Evolutionary conservation across 2,329 filamentous ascomycete genomes (phyloP).

Genomic region (Elsinoe fawcettii): DNA sequence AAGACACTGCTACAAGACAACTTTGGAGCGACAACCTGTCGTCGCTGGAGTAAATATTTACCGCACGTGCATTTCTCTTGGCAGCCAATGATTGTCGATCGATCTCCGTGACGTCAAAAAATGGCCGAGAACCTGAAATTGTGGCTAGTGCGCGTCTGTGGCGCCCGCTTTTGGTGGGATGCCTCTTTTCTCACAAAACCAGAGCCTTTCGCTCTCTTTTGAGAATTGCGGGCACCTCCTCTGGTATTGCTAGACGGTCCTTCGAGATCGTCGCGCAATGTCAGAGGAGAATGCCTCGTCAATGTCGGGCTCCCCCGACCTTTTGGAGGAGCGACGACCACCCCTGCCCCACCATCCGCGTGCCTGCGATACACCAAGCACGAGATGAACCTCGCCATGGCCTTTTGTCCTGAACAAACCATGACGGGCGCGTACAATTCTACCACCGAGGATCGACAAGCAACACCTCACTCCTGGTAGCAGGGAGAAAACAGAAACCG

Average conservation of each 20-base stretch:
- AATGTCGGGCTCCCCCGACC: constrained; percentile 2
- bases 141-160: constrained; percentile 1
- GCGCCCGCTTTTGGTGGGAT: background rate
- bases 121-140: background rate
- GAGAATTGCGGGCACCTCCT: background rate
- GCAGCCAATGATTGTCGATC: constrained; percentile 4
- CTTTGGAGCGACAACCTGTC: background rate
- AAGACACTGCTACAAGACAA: background rate
- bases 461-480: background rate
- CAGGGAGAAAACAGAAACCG: constrained; percentile 11
- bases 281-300: constrained; percentile 2
- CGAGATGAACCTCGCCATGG: background rate
- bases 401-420: constrained; percentile 8
- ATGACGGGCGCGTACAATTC: constrained; percentile 1
- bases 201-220: background rate
- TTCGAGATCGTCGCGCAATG: background rate
- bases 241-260: background rate
- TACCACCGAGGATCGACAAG: background rate
- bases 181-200: background rate
- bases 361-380: background rate
- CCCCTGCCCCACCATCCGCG: constrained; percentile 3
- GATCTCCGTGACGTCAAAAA: background rate
- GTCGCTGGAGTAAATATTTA: background rate
- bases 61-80: background rate
- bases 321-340: background rate